Evolutionary conservation across 2,329 filamentous ascomycete genomes (phyloP).

Genomic region (Fusarium scirpi): DNA sequence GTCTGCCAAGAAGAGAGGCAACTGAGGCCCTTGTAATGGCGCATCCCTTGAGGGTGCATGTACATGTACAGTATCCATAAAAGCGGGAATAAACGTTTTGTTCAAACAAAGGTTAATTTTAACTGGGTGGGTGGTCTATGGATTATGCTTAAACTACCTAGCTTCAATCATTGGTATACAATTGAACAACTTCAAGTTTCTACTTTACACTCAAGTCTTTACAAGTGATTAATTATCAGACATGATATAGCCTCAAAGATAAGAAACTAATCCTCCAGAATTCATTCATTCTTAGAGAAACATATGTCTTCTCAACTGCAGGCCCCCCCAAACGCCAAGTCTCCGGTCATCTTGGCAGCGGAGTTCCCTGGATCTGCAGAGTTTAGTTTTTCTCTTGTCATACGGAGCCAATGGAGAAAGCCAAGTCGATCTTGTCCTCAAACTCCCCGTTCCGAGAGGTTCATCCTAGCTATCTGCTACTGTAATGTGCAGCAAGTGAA

Average conservation of each 20-base stretch:
- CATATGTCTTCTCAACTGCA: background rate
- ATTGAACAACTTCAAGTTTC: background rate
- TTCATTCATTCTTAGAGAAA: background rate
- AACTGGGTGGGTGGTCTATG: background rate
- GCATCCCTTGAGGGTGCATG: conserved; percentile 4
- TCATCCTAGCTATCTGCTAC: background rate
- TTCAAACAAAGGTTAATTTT: background rate
- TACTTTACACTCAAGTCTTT: background rate
- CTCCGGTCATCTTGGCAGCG: conserved; percentile 40
- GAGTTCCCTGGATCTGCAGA: conserved; percentile 13
- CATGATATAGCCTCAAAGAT: background rate
- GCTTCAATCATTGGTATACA: background rate
- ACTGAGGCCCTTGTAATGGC: conserved; percentile 29
- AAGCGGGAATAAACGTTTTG: conserved; percentile 21
- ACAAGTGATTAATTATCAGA: background rate
- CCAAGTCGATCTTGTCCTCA: conserved; percentile 36
- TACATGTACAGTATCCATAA: background rate
- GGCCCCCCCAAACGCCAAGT: conserved; percentile 32
- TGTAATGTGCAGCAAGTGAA: background rate
- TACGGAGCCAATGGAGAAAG: conserved; percentile 27
- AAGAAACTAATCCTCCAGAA: background rate
- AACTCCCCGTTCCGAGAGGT: background rate
- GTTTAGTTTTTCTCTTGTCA: conserved; percentile 17
- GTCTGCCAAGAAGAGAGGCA: conserved; percentile 17
- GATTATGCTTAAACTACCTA: conserved; percentile 37